phyloP scores from a whole-genome alignment of 2,329 filamentous ascomycete species.

The Orbilia brochopaga region DNA sequence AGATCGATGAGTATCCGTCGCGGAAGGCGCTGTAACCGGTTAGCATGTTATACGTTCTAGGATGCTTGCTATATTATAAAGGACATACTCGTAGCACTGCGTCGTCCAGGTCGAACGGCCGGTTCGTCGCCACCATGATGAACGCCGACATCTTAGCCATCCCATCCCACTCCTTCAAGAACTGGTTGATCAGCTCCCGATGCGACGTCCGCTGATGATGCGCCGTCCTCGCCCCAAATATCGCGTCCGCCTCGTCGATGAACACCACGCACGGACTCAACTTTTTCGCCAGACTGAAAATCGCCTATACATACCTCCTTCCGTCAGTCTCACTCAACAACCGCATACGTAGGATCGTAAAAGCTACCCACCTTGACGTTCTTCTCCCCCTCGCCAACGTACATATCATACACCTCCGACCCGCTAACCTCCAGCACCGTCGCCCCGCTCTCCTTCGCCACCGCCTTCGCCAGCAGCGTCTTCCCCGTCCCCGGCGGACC shows the following conservation, averaged over 20 bases:
- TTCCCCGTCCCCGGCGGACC: conserved; percentile 83
- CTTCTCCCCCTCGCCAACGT: conserved; percentile 94
- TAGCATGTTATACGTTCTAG: conserved; percentile 3
- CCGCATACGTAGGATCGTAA: background rate
- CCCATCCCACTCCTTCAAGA: conserved; percentile 95
- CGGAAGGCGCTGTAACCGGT: conserved; percentile 51
- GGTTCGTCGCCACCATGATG: conserved; percentile 97
- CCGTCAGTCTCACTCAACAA: background rate
- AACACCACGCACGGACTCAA: conserved; percentile 92
- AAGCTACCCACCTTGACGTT: conserved; percentile 69
- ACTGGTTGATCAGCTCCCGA: conserved; percentile 93
- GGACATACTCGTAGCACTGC: conserved; percentile 71
- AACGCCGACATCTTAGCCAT: conserved; percentile 83
- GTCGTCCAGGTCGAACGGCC: conserved; percentile 92
- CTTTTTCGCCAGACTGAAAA: conserved; percentile 90
- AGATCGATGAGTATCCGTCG: conserved; percentile 54
- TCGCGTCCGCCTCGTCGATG: conserved; percentile 93
- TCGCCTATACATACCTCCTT: conserved; percentile 62
- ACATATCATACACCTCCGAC: conserved; percentile 93
- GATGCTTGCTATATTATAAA: no score
- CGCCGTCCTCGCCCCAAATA: conserved; percentile 78
- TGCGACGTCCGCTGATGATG: conserved; percentile 72
- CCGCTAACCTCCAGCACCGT: conserved; percentile 86
- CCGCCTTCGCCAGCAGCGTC: conserved; percentile 72
- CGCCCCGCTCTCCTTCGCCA: conserved; percentile 71